phyloP scores from a whole-genome alignment of 441 rosid species.

The Croton laevigatus region DNA sequence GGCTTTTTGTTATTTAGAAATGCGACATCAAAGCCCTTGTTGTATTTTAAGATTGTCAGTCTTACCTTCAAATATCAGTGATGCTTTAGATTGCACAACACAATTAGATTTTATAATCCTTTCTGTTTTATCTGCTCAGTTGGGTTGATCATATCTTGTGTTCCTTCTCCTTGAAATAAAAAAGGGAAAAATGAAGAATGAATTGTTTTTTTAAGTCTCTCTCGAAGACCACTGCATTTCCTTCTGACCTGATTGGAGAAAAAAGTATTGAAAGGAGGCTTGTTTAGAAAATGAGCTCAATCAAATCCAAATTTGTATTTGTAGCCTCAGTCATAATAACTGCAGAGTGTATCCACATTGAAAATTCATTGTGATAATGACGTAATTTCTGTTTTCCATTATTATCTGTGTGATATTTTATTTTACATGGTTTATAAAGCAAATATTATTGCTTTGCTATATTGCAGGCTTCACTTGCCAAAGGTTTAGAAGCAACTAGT shows the following conservation, averaged over 20 bases:
- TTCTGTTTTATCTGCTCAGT: neutral
- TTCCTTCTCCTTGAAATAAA: constrained; percentile 1
- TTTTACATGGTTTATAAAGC: neutral
- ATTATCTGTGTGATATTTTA: neutral
- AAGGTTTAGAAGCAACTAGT: constrained; percentile 32
- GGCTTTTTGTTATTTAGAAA: neutral
- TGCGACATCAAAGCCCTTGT: constrained; percentile 20
- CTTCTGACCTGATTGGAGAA: neutral
- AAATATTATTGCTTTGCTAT: constrained; percentile 23
- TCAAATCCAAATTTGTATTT: neutral
- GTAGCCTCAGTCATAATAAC: neutral
- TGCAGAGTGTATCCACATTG: neutral
- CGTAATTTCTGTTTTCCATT: neutral
- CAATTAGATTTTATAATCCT: neutral
- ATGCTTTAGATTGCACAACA: constrained; percentile 8
- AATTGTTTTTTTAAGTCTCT: neutral
- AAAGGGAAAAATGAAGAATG: neutral
- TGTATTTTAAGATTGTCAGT: neutral
- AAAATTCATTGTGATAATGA: neutral
- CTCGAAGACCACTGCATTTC: neutral
- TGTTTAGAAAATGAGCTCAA: constrained; percentile 5
- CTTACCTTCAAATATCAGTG: neutral
- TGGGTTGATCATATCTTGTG: neutral
- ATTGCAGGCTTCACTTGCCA: constrained; percentile 39
- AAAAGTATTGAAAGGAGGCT: neutral